Percentiles rank a stretch among this genome's conserved stretches.
These are phyloP conservation scores for Lupinus albus DNA, from an alignment of 306 rosid genomes.

Conservation along the genomic window DNA sequence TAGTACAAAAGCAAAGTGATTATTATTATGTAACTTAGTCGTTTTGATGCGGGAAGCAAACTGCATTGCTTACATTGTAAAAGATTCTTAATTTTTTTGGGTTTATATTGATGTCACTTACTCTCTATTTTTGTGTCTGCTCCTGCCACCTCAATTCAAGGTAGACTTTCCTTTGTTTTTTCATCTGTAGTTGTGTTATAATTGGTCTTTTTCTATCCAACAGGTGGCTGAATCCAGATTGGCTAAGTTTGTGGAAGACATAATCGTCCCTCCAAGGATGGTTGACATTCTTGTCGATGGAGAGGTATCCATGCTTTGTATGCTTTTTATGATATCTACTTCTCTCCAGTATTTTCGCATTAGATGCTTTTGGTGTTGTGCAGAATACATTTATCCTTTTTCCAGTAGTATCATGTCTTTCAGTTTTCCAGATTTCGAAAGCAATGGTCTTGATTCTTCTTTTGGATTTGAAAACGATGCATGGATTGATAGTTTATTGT, in stretches of 20 bases:
- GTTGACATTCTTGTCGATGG: conserved; percentile 87
- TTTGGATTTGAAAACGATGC: conserved; percentile 11
- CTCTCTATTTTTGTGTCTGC: conserved; percentile 3
- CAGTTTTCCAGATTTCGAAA: background rate
- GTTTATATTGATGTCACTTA: background rate
- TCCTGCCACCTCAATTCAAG: conserved; percentile 2
- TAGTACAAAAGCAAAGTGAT: background rate
- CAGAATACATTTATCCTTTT: conserved; percentile 21
- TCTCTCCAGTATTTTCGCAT: conserved; percentile 14
- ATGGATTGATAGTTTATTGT: conserved; percentile 26
- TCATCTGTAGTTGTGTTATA: conserved; percentile 28
- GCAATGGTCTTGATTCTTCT: conserved; percentile 13
- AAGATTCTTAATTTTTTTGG: conserved; percentile 20
- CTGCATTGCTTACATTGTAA: conserved; percentile 30
- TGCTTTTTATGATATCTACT: conserved; percentile 28
- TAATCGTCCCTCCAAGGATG: conserved; percentile 96
- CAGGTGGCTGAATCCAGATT: conserved; percentile 92
- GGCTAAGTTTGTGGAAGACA: conserved; percentile 96
- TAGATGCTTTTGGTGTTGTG: conserved; percentile 41
- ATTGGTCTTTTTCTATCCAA: conserved; percentile 33
- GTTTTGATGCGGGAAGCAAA: conserved; percentile 16
- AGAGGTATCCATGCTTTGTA: conserved; percentile 63
- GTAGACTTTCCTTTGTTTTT: conserved; percentile 7
- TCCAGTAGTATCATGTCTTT: background rate
- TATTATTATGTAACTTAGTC: background rate